Conservation (phyloP, 2,329 filamentous ascomycete species). For the Botryotinia calthae region DNA sequence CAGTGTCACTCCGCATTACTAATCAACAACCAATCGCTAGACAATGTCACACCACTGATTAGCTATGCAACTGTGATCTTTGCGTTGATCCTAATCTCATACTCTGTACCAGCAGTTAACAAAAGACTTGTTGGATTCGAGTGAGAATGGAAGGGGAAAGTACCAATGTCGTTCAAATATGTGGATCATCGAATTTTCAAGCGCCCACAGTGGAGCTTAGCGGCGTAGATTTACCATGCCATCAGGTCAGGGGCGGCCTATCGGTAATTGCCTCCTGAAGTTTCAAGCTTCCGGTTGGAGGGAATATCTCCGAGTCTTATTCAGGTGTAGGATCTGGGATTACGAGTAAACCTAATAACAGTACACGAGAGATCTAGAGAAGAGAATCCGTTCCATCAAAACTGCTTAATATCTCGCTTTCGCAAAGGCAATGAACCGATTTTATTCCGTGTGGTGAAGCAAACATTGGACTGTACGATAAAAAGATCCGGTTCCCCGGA, state of each 20-base stretch:
- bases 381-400: background rate
- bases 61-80: background rate
- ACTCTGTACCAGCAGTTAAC: background rate
- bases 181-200: background rate
- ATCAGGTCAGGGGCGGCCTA: constrained; percentile 14
- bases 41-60: constrained; percentile 1
- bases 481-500: constrained; percentile 17
- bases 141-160: background rate
- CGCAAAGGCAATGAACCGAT: background rate
- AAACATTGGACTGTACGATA: constrained; percentile 14
- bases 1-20: background rate
- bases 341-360: background rate
- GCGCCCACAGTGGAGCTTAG: constrained; percentile 5
- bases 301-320: constrained; percentile 14
- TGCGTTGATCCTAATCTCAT: background rate
- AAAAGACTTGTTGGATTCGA: background rate
- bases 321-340: background rate
- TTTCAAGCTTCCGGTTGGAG: constrained; percentile 9
- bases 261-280: constrained; percentile 21
- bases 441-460: constrained; percentile 3
- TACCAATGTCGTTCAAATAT: constrained; percentile 4
- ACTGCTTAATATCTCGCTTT: background rate
- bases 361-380: background rate
- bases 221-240: constrained; percentile 12
- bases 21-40: background rate